These are phyloP conservation scores for Cicer chorassanicum DNA, from an alignment of 306 rosid species.

Conservation along the genomic window DNA sequence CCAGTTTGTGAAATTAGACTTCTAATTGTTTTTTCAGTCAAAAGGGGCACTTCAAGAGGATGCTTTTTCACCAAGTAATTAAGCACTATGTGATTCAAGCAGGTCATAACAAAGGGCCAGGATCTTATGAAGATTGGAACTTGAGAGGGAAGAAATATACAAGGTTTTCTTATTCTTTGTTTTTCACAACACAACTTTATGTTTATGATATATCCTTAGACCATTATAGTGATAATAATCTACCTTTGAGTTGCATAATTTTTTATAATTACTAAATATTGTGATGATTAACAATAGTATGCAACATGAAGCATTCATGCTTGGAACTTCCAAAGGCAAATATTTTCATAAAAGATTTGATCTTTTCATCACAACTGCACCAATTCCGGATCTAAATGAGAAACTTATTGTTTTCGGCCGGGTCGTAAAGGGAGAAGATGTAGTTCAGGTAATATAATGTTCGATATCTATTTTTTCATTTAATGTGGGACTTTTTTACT, in stretches of 20 bases:
- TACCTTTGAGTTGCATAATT: background rate
- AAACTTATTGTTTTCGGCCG: conserved; percentile 82
- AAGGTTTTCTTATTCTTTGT: conserved; percentile 41
- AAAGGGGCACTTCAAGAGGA: conserved; percentile 77
- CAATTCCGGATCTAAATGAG: conserved; percentile 46
- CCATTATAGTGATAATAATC: background rate
- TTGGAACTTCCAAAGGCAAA: conserved; percentile 80
- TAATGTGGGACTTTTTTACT: no score
- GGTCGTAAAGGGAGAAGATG: conserved; percentile 84
- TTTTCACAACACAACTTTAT: conserved; percentile 2
- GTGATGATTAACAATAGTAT: conserved; percentile 55
- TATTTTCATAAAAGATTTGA: conserved; percentile 66
- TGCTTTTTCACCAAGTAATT: conserved; percentile 78
- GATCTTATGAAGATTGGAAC: conserved; percentile 74
- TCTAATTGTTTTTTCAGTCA: conserved; percentile 61
- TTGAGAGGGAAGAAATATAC: conserved; percentile 68
- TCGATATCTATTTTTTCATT: no score
- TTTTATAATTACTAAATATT: conserved; percentile 36
- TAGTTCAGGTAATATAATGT: conserved; percentile 65
- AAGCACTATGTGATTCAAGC: conserved; percentile 83
- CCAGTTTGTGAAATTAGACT: background rate
- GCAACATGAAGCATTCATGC: conserved; percentile 84
- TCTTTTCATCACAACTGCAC: conserved; percentile 87
- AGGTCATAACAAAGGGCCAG: conserved; percentile 46
- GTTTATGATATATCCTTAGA: conserved; percentile 6